A percentile compares a stretch with the other conserved stretches of the same genome.
Evolutionary conservation across 2,329 filamentous ascomycete species (phyloP).

Genomic region (Nemania diffusa): DNA sequence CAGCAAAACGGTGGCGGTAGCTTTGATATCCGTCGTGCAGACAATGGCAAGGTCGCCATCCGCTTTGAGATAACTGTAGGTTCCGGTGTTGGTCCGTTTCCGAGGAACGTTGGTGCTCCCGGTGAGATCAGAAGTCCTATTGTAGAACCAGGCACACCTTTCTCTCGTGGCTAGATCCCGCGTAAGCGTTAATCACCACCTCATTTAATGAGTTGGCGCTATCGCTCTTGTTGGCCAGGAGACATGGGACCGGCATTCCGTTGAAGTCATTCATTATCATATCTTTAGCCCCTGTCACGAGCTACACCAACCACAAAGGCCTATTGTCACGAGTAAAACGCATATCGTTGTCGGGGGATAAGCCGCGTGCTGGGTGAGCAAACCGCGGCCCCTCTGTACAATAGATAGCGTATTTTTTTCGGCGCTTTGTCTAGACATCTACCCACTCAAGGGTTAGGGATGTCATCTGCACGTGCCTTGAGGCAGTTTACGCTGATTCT

Average conservation of each 20-base stretch:
- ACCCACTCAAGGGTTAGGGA: conserved; percentile 1
- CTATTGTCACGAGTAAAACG: conserved; percentile 23
- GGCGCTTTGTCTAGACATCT: conserved; percentile 12
- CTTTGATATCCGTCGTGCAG: conserved; percentile 74
- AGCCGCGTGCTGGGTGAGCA: conserved; percentile 39
- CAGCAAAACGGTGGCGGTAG: conserved; percentile 87
- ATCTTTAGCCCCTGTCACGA: conserved; percentile 3
- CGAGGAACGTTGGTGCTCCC: conserved; percentile 64
- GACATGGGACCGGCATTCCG: conserved; percentile 3
- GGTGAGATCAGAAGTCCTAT: conserved; percentile 77
- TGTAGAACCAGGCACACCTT: conserved; percentile 38
- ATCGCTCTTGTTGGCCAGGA: not conserved
- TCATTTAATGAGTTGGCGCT: not conserved
- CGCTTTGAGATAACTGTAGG: conserved; percentile 66
- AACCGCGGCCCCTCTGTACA: conserved; percentile 37
- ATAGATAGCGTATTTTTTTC: conserved; percentile 37
- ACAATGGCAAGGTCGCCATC: conserved; percentile 55
- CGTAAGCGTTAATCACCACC: not conserved
- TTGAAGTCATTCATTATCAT: conserved; percentile 26
- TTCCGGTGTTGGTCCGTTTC: conserved; percentile 54
- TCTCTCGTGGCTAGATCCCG: conserved; percentile 29
- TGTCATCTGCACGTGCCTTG: conserved; percentile 10
- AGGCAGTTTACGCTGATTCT: conserved; percentile 15
- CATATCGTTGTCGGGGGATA: conserved; percentile 33
- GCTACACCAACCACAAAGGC: conserved; percentile 10